Base-by-base conservation (phyloP, 352 stramenopile species). In the Pythium guiyangense region DNA sequence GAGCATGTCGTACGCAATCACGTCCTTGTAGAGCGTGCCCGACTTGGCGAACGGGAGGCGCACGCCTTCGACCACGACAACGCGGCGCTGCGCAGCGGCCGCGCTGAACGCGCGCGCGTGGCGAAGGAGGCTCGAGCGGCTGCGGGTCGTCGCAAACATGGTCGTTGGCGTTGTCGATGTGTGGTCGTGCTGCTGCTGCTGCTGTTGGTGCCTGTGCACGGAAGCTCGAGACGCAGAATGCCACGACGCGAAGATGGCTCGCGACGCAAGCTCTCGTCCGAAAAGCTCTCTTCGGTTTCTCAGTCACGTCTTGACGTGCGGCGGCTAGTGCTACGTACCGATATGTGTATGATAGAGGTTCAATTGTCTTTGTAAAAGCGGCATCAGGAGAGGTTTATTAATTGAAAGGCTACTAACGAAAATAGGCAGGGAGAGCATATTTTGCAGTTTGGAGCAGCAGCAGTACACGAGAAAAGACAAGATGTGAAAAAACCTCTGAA, bases 1-100 rank as follows among this genome's bases (percentile, higher is more conserved):
- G 61, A 97, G 91, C 58, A 99, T 87, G 84, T 99, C 96, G 60
- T 99, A 97, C 18, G 96, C 96, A 56, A 99, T 85, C 67, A 97
- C 73, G 69, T 99, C 94, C 63, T 98, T 94, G 84, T 99, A 99
- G 50, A 97, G 82, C 25, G 95, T 99, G 49, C 86, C 90, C 25
- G 91, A 96, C 73, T 96, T 89, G 50, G 90, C 85, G 77, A 99
- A 99, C 34, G 96, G 97, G 34, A 99, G 80, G 48, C 97, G 92
- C 25, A 97, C 74, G 52, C 94, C 94, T 53, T 98, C 88, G 37
- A 98, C 90, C 26, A 98, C 78, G n/a, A 98, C 92, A 40, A 98
- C 91, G 52, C 84, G 84, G 58, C 79, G 81, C 25, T 66, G 39
- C 18, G 57, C 49, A 49, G 66, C 67, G 49, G 64, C 66, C 43